Conservation (phyloP, 2,329 filamentous ascomycete genomes). For the Venturia pyrina region DNA sequence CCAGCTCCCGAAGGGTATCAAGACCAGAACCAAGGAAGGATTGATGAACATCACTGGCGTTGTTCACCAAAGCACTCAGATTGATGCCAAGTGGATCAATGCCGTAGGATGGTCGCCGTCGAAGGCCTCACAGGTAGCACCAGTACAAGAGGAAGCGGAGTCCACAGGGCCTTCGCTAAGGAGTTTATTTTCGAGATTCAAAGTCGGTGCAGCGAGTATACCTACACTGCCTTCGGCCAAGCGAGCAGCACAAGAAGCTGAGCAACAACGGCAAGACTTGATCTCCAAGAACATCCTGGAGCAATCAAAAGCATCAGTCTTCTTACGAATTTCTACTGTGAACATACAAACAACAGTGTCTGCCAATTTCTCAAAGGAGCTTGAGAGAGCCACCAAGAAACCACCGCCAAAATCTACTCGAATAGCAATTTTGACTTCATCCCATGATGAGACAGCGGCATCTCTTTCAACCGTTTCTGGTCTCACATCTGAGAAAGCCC, state of each 20-base stretch:
- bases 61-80: conserved; percentile 78
- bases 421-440: conserved; percentile 80
- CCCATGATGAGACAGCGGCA: conserved; percentile 69
- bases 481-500: conserved; percentile 43
- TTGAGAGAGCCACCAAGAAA: conserved; percentile 95
- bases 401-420: conserved; percentile 81
- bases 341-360: conserved; percentile 67
- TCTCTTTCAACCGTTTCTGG: conserved; percentile 46
- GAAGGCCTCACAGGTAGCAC: conserved; percentile 16
- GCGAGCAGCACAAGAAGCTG: conserved; percentile 49
- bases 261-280: conserved; percentile 50
- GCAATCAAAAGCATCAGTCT: conserved; percentile 67
- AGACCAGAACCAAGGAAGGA: conserved; percentile 73
- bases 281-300: conserved; percentile 64
- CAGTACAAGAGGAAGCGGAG: conserved; percentile 7
- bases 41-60: conserved; percentile 80
- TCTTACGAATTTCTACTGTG: conserved; percentile 79
- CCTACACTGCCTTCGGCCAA: conserved; percentile 26
- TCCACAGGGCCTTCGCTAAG: conserved; percentile 17
- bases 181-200: conserved; percentile 29
- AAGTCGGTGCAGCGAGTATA: neutral
- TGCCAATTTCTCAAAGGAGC: conserved; percentile 64
- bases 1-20: conserved; percentile 65
- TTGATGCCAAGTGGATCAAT: conserved; percentile 83
- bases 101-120: conserved; percentile 67